Evolutionary conservation across 2,329 filamentous ascomycete species (phyloP).

Genomic region (Aspergillus sclerotialis): DNA sequence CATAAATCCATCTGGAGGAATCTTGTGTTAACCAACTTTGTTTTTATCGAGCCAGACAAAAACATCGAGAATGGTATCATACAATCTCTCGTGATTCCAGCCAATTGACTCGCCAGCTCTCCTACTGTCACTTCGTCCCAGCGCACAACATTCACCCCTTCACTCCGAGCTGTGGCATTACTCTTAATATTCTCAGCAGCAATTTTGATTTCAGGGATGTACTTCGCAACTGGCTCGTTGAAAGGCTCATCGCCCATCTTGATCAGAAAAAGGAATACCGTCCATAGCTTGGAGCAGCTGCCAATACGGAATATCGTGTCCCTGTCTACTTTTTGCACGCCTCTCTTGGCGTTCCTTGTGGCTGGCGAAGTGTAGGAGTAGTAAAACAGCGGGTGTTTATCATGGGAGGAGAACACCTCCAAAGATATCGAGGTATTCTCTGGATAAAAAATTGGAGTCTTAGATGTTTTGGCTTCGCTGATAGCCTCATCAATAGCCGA

Average conservation of each 20-base stretch:
- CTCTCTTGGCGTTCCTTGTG: conserved; percentile 18
- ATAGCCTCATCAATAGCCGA: conserved; percentile 2
- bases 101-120: conserved; percentile 29
- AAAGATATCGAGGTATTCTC: conserved; percentile 31
- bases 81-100: conserved; percentile 33
- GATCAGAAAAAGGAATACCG: conserved; percentile 29
- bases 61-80: conserved; percentile 5
- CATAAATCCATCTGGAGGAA: conserved; percentile 6
- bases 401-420: conserved; percentile 31
- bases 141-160: conserved; percentile 14
- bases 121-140: conserved; percentile 34
- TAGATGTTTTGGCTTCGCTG: neutral
- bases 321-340: conserved; percentile 29
- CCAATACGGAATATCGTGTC: conserved; percentile 40
- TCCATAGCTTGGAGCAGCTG: conserved; percentile 39
- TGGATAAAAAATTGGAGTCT: neutral
- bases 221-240: conserved; percentile 15
- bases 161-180: conserved; percentile 2
- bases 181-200: conserved; percentile 1
- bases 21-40: neutral
- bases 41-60: conserved; percentile 1
- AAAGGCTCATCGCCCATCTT: conserved; percentile 14
- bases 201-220: conserved; percentile 17
- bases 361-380: conserved; percentile 30
- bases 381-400: conserved; percentile 12